phyloP scores from a whole-genome alignment of 2,329 filamentous ascomycete genomes.

The Cercospora sesami region DNA sequence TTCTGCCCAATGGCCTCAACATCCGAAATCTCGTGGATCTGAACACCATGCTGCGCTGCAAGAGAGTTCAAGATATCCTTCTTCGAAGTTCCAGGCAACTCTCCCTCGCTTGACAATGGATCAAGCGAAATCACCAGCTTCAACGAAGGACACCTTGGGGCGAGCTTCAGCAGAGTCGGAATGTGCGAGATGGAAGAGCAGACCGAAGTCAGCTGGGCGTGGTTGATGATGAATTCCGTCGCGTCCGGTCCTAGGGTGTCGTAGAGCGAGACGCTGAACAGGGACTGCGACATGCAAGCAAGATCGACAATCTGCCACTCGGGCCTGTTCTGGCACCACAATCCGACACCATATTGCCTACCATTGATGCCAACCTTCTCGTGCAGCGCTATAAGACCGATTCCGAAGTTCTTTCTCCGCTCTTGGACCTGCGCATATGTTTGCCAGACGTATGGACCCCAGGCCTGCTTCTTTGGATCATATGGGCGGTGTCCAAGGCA shows the following conservation, averaged over 20 bases:
- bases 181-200: conserved; percentile 79
- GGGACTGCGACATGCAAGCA: conserved; percentile 79
- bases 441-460: conserved; percentile 77
- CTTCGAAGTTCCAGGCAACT: conserved; percentile 76
- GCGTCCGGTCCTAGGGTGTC: conserved; percentile 90
- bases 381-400: conserved; percentile 80
- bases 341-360: conserved; percentile 70
- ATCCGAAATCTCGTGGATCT: conserved; percentile 74
- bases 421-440: conserved; percentile 77
- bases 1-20: conserved; percentile 78
- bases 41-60: conserved; percentile 70
- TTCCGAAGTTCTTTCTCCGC: conserved; percentile 80
- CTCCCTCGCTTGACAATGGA: conserved; percentile 70
- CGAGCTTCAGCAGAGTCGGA: conserved; percentile 75
- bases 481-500: conserved; percentile 82
- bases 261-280: conserved; percentile 92
- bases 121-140: conserved; percentile 90
- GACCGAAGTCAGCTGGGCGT: conserved; percentile 73
- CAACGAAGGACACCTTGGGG: conserved; percentile 71
- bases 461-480: conserved; percentile 71
- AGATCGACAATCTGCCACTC: conserved; percentile 91
- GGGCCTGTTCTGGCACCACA: conserved; percentile 85
- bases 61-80: conserved; percentile 72
- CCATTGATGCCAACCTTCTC: conserved; percentile 66
- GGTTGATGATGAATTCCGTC: conserved; percentile 94